phyloP scores from a whole-genome alignment of 1,284 basidiomycete genomes.

The Puccinia sorghi region DNA sequence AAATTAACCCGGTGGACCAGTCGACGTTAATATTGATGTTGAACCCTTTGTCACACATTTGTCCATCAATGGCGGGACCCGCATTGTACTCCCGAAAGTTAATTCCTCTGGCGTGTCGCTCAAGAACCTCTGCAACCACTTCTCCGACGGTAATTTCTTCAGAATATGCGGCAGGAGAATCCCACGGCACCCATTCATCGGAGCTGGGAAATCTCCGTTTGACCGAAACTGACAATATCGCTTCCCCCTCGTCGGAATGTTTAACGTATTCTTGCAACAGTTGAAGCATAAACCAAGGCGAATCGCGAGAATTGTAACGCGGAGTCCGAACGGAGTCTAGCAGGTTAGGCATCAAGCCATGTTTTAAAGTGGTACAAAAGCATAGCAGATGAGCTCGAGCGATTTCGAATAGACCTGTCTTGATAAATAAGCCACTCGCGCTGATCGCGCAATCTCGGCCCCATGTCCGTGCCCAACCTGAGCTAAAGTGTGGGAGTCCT shows the following conservation, averaged over 20 bases:
- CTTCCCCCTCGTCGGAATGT: slow-evolving; percentile 78
- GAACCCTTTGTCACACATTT: slow-evolving; percentile 92
- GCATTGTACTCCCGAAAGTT: slow-evolving; percentile 95
- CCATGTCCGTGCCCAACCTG: slow-evolving; percentile 92
- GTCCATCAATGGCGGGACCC: slow-evolving; percentile 88
- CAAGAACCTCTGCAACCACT: slow-evolving; percentile 91
- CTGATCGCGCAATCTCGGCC: slow-evolving; percentile 74
- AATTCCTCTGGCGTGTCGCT: slow-evolving; percentile 89
- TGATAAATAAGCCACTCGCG: slow-evolving; percentile 76
- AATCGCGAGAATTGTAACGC: slow-evolving; percentile 84
- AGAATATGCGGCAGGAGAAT: slow-evolving; percentile 78
- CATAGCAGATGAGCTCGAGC: slow-evolving; percentile 84
- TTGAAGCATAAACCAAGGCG: slow-evolving; percentile 98
- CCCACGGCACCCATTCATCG: slow-evolving; percentile 89
- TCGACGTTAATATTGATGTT: slow-evolving; percentile 90
- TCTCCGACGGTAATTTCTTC: slow-evolving; percentile 82
- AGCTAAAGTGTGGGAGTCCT: slow-evolving; percentile 87
- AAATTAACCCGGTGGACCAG: slow-evolving; percentile 87
- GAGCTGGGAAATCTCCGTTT: slow-evolving; percentile 89
- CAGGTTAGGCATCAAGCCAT: slow-evolving; percentile 78
- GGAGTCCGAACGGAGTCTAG: slow-evolving; percentile 66
- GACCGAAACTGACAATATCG: slow-evolving; percentile 76
- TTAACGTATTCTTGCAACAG: slow-evolving; percentile 92
- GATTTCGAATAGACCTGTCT: slow-evolving; percentile 81
- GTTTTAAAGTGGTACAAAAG: slow-evolving; percentile 56